Percentiles rank a stretch among this genome's conserved stretches.
These are phyloP conservation scores for Euphrasia arctica DNA, from an alignment of 305 asterid genomes.

Conservation along the genomic window DNA sequence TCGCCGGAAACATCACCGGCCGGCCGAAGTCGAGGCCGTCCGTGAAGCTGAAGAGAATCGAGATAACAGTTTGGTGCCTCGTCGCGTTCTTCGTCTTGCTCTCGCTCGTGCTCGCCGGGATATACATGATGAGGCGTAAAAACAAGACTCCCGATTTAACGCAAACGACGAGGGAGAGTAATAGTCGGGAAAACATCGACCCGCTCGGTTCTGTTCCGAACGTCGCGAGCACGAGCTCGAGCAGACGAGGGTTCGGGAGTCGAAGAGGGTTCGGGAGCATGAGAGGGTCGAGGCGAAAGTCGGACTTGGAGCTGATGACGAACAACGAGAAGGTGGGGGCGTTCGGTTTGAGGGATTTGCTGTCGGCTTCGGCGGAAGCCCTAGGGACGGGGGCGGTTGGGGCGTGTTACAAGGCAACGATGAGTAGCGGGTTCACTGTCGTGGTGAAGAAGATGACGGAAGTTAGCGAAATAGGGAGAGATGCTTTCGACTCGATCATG, in stretches of 20 bases:
- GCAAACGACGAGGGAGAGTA: too few relatives aligned
- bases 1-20: constrained; percentile 49
- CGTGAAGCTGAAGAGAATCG: not conserved
- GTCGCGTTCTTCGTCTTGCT: constrained; percentile 25
- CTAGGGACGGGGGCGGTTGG: constrained; percentile 64
- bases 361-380: constrained; percentile 75
- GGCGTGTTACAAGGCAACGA: constrained; percentile 57
- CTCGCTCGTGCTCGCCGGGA: constrained; percentile 29
- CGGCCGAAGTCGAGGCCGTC: constrained; percentile 23
- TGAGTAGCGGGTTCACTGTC: constrained; percentile 51
- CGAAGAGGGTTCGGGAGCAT: constrained; percentile 8
- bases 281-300: constrained; percentile 26
- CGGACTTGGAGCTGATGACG: constrained; percentile 48
- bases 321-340: constrained; percentile 42
- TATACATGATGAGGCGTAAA: constrained; percentile 37
- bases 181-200: not conserved
- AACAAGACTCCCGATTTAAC: constrained; percentile 3
- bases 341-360: constrained; percentile 65
- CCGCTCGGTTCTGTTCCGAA: constrained; percentile 11
- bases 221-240: constrained; percentile 14
- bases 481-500: constrained; percentile 54
- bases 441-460: constrained; percentile 74
- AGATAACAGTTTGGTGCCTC: constrained; percentile 28
- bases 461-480: constrained; percentile 43
- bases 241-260: constrained; percentile 27